phyloP scores from a whole-genome alignment of 2,329 filamentous ascomycete species.

The Fusarium albidum region DNA sequence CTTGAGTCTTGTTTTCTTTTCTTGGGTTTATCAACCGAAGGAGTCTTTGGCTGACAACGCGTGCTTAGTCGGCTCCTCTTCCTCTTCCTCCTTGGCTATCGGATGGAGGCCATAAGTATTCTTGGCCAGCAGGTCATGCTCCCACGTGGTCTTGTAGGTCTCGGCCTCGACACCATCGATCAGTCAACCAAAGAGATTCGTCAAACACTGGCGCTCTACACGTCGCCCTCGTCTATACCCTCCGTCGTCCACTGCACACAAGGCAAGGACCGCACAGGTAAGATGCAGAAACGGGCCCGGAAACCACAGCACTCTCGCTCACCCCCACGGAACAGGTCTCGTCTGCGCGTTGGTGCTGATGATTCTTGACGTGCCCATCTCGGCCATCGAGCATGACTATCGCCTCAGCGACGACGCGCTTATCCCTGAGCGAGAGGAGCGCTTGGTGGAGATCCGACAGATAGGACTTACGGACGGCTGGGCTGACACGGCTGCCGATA shows the following conservation, averaged over 20 bases:
- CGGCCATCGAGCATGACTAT: conserved; percentile 77
- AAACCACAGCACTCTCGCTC: not conserved
- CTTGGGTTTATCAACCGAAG: not conserved
- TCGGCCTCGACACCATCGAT: conserved; percentile 75
- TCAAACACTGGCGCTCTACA: conserved; percentile 43
- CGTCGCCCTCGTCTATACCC: conserved; percentile 59
- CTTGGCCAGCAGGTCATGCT: conserved; percentile 76
- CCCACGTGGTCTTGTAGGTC: conserved; percentile 73
- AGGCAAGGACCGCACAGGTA: conserved; percentile 77
- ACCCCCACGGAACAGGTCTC: conserved; percentile 66
- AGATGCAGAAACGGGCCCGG: not conserved
- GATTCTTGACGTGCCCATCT: conserved; percentile 63
- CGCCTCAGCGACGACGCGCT: conserved; percentile 68
- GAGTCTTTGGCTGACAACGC: not conserved
- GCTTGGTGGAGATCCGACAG: conserved; percentile 72
- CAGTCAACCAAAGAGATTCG: conserved; percentile 70
- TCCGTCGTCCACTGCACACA: conserved; percentile 85
- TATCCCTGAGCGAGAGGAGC: conserved; percentile 65
- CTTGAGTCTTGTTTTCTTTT: no score
- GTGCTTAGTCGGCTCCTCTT: conserved; percentile 56
- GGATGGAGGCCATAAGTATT: conserved; percentile 73
- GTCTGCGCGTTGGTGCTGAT: conserved; percentile 74
- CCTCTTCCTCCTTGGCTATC: conserved; percentile 72
- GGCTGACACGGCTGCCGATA: conserved; percentile 69
- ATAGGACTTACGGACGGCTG: conserved; percentile 81